A percentile compares a stretch with the other conserved stretches of the same genome.
Conservation (phyloP, 768 basidiomycete species). For the Mrakia hoshinonis region DNA sequence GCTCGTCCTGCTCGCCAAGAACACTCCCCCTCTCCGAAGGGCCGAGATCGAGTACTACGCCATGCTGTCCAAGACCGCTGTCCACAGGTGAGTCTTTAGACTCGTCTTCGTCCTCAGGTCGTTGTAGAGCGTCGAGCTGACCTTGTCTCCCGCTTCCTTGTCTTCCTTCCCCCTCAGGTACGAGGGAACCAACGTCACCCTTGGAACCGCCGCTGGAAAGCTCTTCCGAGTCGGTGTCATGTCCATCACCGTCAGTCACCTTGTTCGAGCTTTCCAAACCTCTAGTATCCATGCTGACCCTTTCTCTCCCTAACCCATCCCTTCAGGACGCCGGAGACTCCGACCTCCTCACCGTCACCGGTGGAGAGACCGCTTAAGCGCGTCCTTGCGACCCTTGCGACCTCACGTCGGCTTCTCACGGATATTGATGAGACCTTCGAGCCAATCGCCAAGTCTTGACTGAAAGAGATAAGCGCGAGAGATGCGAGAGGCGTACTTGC, state of each 20-base stretch:
- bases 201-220: constrained; percentile 97
- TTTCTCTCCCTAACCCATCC: too few relatives aligned
- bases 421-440: too few relatives aligned
- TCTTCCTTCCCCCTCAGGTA: constrained; percentile 83
- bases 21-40: constrained; percentile 97
- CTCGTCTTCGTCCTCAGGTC: neutral
- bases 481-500: too few relatives aligned
- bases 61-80: constrained; percentile 98
- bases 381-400: too few relatives aligned
- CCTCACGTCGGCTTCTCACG: too few relatives aligned
- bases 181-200: constrained; percentile 90
- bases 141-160: neutral
- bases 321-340: constrained; percentile 95
- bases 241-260: constrained; percentile 60
- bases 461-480: too few relatives aligned
- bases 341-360: constrained; percentile 50
- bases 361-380: constrained; percentile 27
- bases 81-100: constrained; percentile 52
- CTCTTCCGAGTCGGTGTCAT: constrained; percentile 99
- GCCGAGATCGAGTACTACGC: constrained; percentile 99
- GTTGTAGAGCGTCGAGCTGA: neutral
- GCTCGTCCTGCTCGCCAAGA: constrained; percentile 95
- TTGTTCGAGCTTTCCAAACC: too few relatives aligned
- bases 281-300: too few relatives aligned
- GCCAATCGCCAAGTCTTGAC: too few relatives aligned